Conservation (phyloP, 805 yeast species). For the Candida quercuum region DNA sequence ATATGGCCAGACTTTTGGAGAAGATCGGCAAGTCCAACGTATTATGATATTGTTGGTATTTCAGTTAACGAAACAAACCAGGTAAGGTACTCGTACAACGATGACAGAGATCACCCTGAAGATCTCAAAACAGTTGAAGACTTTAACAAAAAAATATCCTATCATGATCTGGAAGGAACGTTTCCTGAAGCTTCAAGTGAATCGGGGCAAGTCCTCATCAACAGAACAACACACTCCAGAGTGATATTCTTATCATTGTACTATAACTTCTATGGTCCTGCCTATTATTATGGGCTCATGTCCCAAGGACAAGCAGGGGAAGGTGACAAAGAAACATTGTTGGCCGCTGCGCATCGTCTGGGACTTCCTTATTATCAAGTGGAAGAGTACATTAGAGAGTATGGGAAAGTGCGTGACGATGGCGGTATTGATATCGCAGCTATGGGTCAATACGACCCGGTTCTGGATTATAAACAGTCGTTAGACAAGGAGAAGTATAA, state of each 20-base stretch:
- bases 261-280: slow-evolving; percentile 59
- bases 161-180: slow-evolving; percentile 62
- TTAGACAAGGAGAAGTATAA: slow-evolving; percentile 11
- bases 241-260: slow-evolving; percentile 56
- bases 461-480: slow-evolving; percentile 29
- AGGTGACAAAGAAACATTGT: slow-evolving; percentile 76
- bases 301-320: slow-evolving; percentile 67
- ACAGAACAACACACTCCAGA: slow-evolving; percentile 51
- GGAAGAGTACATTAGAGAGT: slow-evolving; percentile 45
- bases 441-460: slow-evolving; percentile 53
- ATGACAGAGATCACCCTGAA: slow-evolving; percentile 28
- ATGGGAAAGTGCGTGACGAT: slow-evolving; percentile 35
- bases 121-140: slow-evolving; percentile 22
- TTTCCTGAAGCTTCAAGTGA: slow-evolving; percentile 68
- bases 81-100: slow-evolving; percentile 24
- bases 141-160: slow-evolving; percentile 34
- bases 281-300: slow-evolving; percentile 53
- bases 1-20: slow-evolving; percentile 74
- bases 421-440: slow-evolving; percentile 40
- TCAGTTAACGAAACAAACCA: slow-evolving; percentile 27
- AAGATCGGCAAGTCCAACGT: slow-evolving; percentile 56
- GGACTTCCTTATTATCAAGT: slow-evolving; percentile 49
- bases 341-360: slow-evolving; percentile 58
- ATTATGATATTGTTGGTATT: slow-evolving; percentile 50
- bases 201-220: slow-evolving; percentile 60